Base-by-base conservation (phyloP, 106 monocot species). In the Apostasia ramifera region DNA sequence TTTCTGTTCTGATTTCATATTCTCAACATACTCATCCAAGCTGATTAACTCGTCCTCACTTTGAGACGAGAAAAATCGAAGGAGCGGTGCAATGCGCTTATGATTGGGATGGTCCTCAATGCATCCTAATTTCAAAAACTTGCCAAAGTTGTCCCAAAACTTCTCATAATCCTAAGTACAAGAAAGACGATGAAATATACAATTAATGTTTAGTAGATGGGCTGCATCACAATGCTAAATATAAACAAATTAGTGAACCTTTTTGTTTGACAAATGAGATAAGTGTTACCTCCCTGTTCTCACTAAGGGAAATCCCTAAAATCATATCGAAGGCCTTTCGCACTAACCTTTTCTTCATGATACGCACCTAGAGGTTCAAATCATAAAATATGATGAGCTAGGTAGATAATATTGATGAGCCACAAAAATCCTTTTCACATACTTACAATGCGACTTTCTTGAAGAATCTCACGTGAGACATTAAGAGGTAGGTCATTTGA, bases 321-420 rank as follows among this genome's bases (percentile, higher is more conserved):
- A 99, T 99, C 98, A 99, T 93, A 72, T 99, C 98, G 78, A 99
- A 99, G 1, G 98, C 85, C 66, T 99, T 99, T 12, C 98, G 84
- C 40, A 99, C 98, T 57, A 99, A 64, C 3, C 98, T 71, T 55
- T 99, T 99, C 55, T 83, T 85, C 98, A 99, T 99, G 66, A 99
- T 99, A 2, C 93, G 90, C 40, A 99, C 93, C 98, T 99, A 47
- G 5, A 67, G n/a, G 69, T 10, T 11, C 11, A 61, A 44, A 66
- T 13, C 10, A 75, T 55, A 53, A 66, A 46, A 37, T 62, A 74
- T 47, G 3, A 53, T 44, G 8, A 39, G 57, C 3, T 0, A 49
- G 71, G 58, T 5, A 45, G 4, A 14, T 37, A 70, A 53, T 56
- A 50, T 47, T 41, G 10, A 49, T 41, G 2, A 10, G 5, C 44